Evolutionary conservation across 805 yeast genomes (phyloP).

Genomic region (Metschnikowia gruessii): DNA sequence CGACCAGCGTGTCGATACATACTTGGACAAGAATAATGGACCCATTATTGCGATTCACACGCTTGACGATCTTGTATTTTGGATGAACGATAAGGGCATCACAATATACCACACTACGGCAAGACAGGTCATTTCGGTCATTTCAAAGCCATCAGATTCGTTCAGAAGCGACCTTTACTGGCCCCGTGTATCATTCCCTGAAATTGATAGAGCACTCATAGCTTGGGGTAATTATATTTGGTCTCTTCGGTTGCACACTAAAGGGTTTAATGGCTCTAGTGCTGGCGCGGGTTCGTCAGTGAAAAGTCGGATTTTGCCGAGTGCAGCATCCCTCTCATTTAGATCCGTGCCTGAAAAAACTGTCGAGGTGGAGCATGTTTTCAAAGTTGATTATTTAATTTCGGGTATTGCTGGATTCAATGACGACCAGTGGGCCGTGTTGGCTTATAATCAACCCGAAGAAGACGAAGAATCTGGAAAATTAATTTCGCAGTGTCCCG

Average conservation of each 20-base stretch:
- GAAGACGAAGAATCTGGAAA: constrained; percentile 19
- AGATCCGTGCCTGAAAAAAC: constrained; percentile 43
- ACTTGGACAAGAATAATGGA: constrained; percentile 58
- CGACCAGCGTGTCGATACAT: constrained; percentile 70
- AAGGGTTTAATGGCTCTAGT: constrained; percentile 2
- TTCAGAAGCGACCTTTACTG: constrained; percentile 77
- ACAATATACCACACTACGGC: constrained; percentile 59
- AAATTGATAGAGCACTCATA: constrained; percentile 60
- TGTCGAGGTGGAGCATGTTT: constrained; percentile 48
- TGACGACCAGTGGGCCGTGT: constrained; percentile 64
- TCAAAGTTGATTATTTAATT: constrained; percentile 51
- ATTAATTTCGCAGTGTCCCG: constrained; percentile 54
- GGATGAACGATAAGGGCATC: constrained; percentile 86
- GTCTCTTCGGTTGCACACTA: constrained; percentile 48
- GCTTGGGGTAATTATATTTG: constrained; percentile 86
- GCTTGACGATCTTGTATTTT: constrained; percentile 63
- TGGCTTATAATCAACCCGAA: constrained; percentile 49
- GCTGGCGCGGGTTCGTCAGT: constrained; percentile 23
- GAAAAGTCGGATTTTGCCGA: constrained; percentile 43
- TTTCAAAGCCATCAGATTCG: constrained; percentile 54
- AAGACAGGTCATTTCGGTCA: constrained; percentile 45
- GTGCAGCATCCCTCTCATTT: constrained; percentile 53
- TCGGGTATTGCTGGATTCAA: constrained; percentile 78
- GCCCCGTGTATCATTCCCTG: constrained; percentile 72
- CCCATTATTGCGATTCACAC: constrained; percentile 68